A percentile compares a stretch with the other conserved stretches of the same genome.
Conservation (phyloP, 73 alveolate genomes). For the Tetrahymena thermophila region DNA sequence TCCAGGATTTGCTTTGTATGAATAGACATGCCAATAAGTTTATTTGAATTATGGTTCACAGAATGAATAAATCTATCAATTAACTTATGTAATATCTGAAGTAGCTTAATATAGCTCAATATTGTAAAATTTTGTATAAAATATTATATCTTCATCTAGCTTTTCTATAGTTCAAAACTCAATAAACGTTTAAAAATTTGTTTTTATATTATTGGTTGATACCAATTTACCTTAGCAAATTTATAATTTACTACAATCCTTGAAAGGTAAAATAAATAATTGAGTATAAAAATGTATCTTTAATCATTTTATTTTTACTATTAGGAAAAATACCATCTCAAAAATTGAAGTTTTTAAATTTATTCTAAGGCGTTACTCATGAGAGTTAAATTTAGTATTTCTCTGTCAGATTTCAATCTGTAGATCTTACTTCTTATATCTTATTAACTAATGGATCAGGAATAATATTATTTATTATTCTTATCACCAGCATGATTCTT, state of each 20-base stretch:
- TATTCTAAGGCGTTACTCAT: no score
- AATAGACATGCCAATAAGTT: neutral
- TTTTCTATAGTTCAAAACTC: neutral
- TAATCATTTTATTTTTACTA: no score
- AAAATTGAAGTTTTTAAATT: no score
- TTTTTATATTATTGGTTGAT: neutral
- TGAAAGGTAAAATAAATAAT: neutral
- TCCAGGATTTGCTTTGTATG: neutral
- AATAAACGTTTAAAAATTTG: no score
- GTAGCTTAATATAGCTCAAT: no score
- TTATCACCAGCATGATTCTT: no score
- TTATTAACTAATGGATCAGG: neutral
- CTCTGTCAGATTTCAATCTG: no score
- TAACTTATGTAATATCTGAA: no score
- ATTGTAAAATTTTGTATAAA: no score
- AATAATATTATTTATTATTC: neutral
- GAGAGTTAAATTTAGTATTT: no score
- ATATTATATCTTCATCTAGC: neutral
- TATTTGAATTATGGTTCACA: neutral
- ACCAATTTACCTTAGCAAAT: neutral
- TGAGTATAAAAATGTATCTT: no score
- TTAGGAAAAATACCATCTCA: neutral
- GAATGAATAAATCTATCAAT: neutral
- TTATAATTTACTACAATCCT: neutral
- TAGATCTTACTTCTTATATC: no score